These are phyloP conservation scores for Candida pseudoglaebosa DNA, from an alignment of 805 yeast species.

Conservation along the genomic window DNA sequence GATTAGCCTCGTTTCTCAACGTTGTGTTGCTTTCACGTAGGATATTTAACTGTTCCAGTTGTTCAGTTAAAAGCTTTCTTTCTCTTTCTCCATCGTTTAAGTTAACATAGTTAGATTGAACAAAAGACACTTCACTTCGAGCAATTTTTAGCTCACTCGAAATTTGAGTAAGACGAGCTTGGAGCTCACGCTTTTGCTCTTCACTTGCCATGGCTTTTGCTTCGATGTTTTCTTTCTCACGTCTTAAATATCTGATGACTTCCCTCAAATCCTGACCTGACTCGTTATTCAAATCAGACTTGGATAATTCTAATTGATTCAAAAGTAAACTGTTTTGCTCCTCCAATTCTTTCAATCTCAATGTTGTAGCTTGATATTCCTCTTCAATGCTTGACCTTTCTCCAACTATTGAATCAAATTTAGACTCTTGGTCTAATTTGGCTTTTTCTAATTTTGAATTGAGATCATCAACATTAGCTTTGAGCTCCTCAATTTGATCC, in stretches of 20 bases:
- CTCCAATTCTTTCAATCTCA: slow-evolving; percentile 51
- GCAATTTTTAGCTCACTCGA: slow-evolving; percentile 43
- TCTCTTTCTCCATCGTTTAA: slow-evolving; percentile 25
- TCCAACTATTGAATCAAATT: slow-evolving; percentile 17
- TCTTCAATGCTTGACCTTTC: slow-evolving; percentile 23
- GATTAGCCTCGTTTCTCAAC: slow-evolving; percentile 48
- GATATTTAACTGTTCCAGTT: slow-evolving; percentile 57
- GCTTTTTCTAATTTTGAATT: slow-evolving; percentile 9
- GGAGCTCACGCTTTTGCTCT: slow-evolving; percentile 53
- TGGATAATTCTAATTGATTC: slow-evolving; percentile 55
- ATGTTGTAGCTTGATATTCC: slow-evolving; percentile 38
- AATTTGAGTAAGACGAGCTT: slow-evolving; percentile 46
- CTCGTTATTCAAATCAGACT: slow-evolving; percentile 12
- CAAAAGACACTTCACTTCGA: slow-evolving; percentile 47
- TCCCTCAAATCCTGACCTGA: slow-evolving; percentile 32
- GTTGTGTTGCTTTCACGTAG: slow-evolving; percentile 67
- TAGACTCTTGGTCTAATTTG: slow-evolving; percentile 6
- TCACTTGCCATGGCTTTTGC: slow-evolving; percentile 38
- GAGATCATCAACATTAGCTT: slow-evolving; percentile 9
- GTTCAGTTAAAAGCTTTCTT: slow-evolving; percentile 46
- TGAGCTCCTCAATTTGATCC: slow-evolving; percentile 11
- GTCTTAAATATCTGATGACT: slow-evolving; percentile 59
- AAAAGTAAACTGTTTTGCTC: slow-evolving; percentile 67
- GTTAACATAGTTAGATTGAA: slow-evolving; percentile 17
- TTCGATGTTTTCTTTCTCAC: slow-evolving; percentile 70